phyloP scores from a whole-genome alignment of 2,329 filamentous ascomycete species.

The Penicillium sp. region DNA sequence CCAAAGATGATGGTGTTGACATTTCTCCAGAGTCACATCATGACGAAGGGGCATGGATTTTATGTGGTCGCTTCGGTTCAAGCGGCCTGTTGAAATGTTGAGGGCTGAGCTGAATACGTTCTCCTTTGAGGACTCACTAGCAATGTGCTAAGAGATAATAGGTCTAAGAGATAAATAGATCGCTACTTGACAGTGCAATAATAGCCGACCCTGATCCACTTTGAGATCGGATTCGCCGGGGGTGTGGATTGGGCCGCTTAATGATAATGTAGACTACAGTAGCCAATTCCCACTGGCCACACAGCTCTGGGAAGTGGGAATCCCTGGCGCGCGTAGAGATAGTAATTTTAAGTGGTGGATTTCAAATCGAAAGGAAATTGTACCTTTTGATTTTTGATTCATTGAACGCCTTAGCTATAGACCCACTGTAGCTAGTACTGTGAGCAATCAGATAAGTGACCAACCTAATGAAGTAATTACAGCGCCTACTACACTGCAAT shows the following conservation, averaged over 20 bases:
- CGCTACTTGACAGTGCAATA: not conserved
- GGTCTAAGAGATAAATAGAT: not conserved
- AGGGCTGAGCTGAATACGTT: not conserved
- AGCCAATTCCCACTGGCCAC: not conserved
- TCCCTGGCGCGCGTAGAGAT: not conserved
- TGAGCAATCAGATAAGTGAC: too few relatives aligned
- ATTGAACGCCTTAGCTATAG: not conserved
- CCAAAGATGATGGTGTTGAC: not conserved
- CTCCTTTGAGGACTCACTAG: not conserved
- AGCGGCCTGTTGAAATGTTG: not conserved
- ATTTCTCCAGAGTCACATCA: not conserved
- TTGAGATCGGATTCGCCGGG: not conserved
- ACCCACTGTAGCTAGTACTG: not conserved
- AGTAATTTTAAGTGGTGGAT: not conserved
- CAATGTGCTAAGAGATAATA: not conserved
- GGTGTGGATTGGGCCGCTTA: not conserved
- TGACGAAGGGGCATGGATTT: not conserved
- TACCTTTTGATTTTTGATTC: not conserved
- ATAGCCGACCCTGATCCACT: not conserved
- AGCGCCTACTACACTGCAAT: too few relatives aligned
- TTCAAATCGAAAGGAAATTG: not conserved
- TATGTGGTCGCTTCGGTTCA: not conserved
- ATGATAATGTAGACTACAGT: not conserved
- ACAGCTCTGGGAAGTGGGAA: not conserved
- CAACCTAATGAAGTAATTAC: too few relatives aligned